Percentiles rank a stretch among this genome's conserved stretches.
These are phyloP conservation scores for Dryas alaskensis DNA, from an alignment of 306 rosid genomes.

Conservation along the genomic window DNA sequence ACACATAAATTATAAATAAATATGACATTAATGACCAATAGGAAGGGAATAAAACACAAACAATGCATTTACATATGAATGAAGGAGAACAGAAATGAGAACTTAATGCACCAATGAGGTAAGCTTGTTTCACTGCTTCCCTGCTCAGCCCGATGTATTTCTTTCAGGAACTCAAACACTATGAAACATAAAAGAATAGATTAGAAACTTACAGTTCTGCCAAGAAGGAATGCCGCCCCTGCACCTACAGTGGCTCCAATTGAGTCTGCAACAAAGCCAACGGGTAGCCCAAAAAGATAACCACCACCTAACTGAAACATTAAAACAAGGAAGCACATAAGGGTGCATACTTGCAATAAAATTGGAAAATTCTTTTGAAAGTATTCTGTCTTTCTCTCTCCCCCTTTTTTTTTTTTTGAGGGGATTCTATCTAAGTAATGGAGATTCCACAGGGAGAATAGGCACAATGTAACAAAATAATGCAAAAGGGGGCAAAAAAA, in stretches of 20 bases:
- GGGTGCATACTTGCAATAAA: neutral
- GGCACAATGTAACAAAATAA: neutral
- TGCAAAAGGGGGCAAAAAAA: neutral
- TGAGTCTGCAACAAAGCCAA: slow-evolving; percentile 82
- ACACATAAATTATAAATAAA: neutral
- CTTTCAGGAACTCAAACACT: neutral
- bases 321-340: slow-evolving; percentile 12
- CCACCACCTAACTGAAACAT: slow-evolving; percentile 87
- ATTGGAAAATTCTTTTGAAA: neutral
- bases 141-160: neutral
- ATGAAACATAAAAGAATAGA: neutral
- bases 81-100: neutral
- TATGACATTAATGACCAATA: slow-evolving; percentile 8
- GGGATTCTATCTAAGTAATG: neutral
- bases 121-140: neutral
- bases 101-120: neutral
- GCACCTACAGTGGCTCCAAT: slow-evolving; percentile 84
- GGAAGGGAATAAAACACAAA: neutral
- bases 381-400: neutral
- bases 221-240: slow-evolving; percentile 80
- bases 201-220: slow-evolving; percentile 72
- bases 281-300: slow-evolving; percentile 81
- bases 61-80: neutral
- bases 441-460: neutral
- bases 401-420: neutral